Evolutionary conservation across 78 protist species (phyloP), one percentile per base, ranked within the genome.

Genomic region (Emiliania huxleyi): DNA sequence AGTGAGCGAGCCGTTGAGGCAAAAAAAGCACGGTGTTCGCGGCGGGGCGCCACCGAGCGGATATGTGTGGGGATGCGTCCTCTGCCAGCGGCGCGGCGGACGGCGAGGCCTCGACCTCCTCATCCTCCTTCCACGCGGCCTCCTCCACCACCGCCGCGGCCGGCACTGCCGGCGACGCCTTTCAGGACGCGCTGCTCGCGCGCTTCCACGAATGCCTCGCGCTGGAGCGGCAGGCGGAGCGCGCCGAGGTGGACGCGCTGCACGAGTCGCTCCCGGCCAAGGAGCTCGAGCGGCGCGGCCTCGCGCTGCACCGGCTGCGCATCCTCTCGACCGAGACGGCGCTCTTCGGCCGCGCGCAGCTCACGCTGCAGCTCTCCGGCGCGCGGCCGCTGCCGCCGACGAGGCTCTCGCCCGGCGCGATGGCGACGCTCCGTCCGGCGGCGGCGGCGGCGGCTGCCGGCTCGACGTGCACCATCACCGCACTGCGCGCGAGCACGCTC

Each of bases 301-400:
- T 71, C 44, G 94, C 25, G 69, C 93, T 43, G 92, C 94, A 2
- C 45, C 91, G 29, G 29, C 92, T 90, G 49, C 83, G 71, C 1
- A 5, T 75, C 49, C 38, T 0, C 42, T 8, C 12, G 15, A 2
- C 29, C 38, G 55, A 26, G 89, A 29, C 89, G 18, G 89, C 42
- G 89, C 56, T 35, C 19, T 37, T 8, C n/a, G 43, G 40, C 69
- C 85, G 89, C 73, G 1, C 46, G 2, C 38, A 0, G 29, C 69
- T 21, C 73, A 85, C 90, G 45, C 45, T 44, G 33, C 26, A n/a
- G n/a, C 26, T 15, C 73, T 0, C 48, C 71, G 69, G 29, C 46
- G 23, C 26, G 11, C 29, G 48, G 15, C 90, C 46, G n/a, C 46
- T 44, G 56, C 49, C 69, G n/a, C 8, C 73, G 15, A 25, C 73